Evolutionary conservation across 2,329 filamentous ascomycete species (phyloP).

Genomic region (Gliomastix tumulicola): DNA sequence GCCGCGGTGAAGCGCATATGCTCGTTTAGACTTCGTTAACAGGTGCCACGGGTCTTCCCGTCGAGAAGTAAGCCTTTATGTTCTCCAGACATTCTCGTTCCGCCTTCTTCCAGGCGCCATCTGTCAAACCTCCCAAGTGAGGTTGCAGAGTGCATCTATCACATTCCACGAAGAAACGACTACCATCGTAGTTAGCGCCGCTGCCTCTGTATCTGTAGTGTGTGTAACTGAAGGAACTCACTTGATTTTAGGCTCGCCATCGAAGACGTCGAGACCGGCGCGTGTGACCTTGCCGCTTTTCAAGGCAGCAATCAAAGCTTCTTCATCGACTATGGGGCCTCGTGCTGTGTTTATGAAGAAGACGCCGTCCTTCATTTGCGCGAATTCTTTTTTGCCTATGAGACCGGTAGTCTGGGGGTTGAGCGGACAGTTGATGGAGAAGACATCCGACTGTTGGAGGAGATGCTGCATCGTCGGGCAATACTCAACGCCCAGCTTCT

Average conservation of each 20-base stretch:
- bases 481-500: constrained; percentile 24
- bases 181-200: no score
- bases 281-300: constrained; percentile 55
- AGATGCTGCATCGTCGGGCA: constrained; percentile 7
- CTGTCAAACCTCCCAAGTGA: constrained; percentile 33
- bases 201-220: no score
- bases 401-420: constrained; percentile 48
- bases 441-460: constrained; percentile 44
- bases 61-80: constrained; percentile 13
- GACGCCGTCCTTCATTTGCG: constrained; percentile 63
- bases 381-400: constrained; percentile 55
- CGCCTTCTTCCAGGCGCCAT: constrained; percentile 28
- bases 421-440: constrained; percentile 60
- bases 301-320: constrained; percentile 59
- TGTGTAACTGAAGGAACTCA: no score
- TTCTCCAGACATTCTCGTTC: constrained; percentile 28
- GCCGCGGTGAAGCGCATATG: no score
- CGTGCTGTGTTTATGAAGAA: constrained; percentile 64
- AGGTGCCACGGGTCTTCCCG: constrained; percentile 10
- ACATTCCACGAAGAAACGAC: neutral
- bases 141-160: constrained; percentile 28
- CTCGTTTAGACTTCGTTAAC: constrained; percentile 5
- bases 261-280: constrained; percentile 63
- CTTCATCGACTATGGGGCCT: constrained; percentile 67
- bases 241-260: constrained; percentile 50